Base-by-base conservation (phyloP, 371 early-diverging fungal species). In the Funneliformis caledonium region DNA sequence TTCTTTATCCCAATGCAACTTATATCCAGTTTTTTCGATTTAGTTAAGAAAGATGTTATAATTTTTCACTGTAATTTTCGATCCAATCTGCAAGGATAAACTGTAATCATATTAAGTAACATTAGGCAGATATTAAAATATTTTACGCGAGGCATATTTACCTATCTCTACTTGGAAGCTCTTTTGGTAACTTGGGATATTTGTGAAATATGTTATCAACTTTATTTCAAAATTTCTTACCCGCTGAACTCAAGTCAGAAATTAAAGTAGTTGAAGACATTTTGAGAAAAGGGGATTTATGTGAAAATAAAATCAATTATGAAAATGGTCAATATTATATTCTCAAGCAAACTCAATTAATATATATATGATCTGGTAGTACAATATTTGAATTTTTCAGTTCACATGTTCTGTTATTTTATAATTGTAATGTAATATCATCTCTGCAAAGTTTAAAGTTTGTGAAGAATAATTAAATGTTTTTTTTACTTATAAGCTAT, bases 21-120 rank as follows among this genome's bases (percentile, higher is more conserved):
- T 74, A 47, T 59, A 74, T 74, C 75, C 75, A 26, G 0, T 31
- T 37, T 37, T 37, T 74, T 74, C 75, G 59, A 59, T 74, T 16
- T 22, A 0, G 42, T 74, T 11, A 74, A 74, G 59, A 74, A 74
- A 74, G 37, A 2, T 37, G 42, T 12, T n/a, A 56, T 74, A n/a
- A 60, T 37, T 2, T 74, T 74, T 60, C 9, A 74, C 74, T 22
- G 56, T 56, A 74, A 74, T 50, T 2, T 59, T 59, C 33, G 52
- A 56, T 14, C 75, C 75, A 22, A 70, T 70, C 72, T 47, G 72
- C 19, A 70, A 70, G 16, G 47, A 48, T n/a, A 70, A 70, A 47
- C 72, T 70, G 60, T 67, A 67, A 16, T 43, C 43, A 67, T 67
- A 67, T 67, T 4, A 67, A 4, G 7, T 16, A 67, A 67, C 43